phyloP scores from a whole-genome alignment of 164 flowering plant species.

The Aristolochia fimbriata region DNA sequence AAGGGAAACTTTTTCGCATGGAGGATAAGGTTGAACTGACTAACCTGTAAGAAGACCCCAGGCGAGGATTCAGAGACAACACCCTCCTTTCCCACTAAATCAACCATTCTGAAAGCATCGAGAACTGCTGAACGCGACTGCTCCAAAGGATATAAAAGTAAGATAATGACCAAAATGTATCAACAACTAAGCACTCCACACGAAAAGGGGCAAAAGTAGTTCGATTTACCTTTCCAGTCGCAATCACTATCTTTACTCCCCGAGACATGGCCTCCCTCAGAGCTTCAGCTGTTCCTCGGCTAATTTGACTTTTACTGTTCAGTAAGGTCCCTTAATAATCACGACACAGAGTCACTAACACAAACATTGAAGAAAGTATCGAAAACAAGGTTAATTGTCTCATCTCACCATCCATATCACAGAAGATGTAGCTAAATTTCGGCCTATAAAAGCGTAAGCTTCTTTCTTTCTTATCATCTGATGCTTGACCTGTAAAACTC shows the following conservation, averaged over 20 bases:
- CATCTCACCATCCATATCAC: conserved; percentile 96
- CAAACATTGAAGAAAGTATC: not conserved
- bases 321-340: conserved; percentile 67
- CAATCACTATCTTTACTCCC: conserved; percentile 83
- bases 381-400: not conserved
- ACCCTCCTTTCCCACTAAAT: conserved; percentile 75
- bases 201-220: not conserved
- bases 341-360: conserved; percentile 10
- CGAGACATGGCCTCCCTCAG: conserved; percentile 71
- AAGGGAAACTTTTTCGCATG: not conserved
- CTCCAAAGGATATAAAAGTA: conserved; percentile 9
- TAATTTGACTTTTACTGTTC: conserved; percentile 74
- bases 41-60: conserved; percentile 94
- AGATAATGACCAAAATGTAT: not conserved
- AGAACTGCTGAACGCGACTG: conserved; percentile 85
- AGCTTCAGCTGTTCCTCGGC: conserved; percentile 55
- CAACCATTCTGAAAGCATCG: conserved; percentile 45
- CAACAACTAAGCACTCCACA: too few species aligned
- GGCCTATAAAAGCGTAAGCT: conserved; percentile 78
- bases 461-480: conserved; percentile 72
- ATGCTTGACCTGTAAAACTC: conserved; percentile 30
- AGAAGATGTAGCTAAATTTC: conserved; percentile 78
- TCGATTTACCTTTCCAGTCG: conserved; percentile 83
- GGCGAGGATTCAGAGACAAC: conserved; percentile 68
- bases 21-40: not conserved